phyloP scores from a whole-genome alignment of 305 asterid species.

The Petunia hybrid region DNA sequence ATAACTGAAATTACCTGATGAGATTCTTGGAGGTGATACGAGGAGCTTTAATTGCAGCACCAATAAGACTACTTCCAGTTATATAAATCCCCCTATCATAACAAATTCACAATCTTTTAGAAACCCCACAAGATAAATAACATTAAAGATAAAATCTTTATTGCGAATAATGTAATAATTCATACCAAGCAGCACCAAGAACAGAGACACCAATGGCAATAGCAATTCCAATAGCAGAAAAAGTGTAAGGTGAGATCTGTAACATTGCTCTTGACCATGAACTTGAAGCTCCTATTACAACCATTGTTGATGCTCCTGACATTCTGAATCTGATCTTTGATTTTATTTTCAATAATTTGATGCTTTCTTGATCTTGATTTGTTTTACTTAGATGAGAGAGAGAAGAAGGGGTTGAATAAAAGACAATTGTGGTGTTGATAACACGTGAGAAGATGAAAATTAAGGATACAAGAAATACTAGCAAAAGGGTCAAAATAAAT shows the following conservation, averaged over 20 bases:
- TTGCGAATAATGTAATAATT: not conserved
- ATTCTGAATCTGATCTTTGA: conserved; percentile 22
- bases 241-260: conserved; percentile 90
- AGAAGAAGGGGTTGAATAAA: not conserved
- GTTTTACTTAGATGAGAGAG: not conserved
- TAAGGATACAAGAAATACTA: too few relatives aligned
- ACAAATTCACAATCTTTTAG: not conserved
- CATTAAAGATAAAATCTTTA: not conserved
- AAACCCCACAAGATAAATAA: not conserved
- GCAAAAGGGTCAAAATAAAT: too few relatives aligned
- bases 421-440: conserved; percentile 1
- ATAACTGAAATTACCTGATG: conserved; percentile 64
- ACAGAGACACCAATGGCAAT: conserved; percentile 95
- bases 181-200: conserved; percentile 95
- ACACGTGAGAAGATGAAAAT: conserved; percentile 19
- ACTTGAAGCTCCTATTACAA: conserved; percentile 48
- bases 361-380: conserved; percentile 23
- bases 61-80: conserved; percentile 94
- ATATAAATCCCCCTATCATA: conserved; percentile 82
- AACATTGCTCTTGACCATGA: conserved; percentile 90
- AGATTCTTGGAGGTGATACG: conserved; percentile 96
- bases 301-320: conserved; percentile 29
- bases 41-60: conserved; percentile 97
- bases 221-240: conserved; percentile 91
- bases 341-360: not conserved